Evolutionary conservation across 441 rosid genomes (phyloP).

Genomic region (Pelargonium fulgidum): DNA sequence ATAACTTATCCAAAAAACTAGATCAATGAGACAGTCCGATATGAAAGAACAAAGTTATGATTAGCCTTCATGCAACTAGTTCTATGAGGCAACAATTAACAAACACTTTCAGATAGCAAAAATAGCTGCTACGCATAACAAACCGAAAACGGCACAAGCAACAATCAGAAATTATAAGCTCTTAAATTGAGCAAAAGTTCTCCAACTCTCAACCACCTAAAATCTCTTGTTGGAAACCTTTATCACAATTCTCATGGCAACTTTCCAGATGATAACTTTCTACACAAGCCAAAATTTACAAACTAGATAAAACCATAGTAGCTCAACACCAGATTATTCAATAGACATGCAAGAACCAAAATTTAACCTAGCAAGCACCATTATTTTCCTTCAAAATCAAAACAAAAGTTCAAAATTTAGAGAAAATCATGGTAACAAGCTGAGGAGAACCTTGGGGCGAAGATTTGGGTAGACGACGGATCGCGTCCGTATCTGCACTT

Average conservation of each 20-base stretch:
- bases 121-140: neutral
- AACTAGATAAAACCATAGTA: too few relatives aligned
- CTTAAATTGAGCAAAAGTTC: neutral
- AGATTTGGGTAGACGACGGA: conserved; percentile 22
- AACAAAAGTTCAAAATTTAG: neutral
- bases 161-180: too few relatives aligned
- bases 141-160: neutral
- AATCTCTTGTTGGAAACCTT: too few relatives aligned
- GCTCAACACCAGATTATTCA: too few relatives aligned
- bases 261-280: too few relatives aligned
- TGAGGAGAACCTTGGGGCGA: conserved; percentile 39
- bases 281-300: too few relatives aligned
- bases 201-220: neutral
- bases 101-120: neutral
- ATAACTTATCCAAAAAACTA: too few relatives aligned
- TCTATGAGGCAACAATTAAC: neutral
- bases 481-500: conserved; percentile 32
- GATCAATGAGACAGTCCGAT: too few relatives aligned
- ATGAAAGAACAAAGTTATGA: neutral
- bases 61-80: neutral
- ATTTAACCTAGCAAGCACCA: too few relatives aligned
- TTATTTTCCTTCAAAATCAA: too few relatives aligned
- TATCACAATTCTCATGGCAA: too few relatives aligned
- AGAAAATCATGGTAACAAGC: neutral
- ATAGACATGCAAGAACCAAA: too few relatives aligned